Conservation (phyloP, 2,329 filamentous ascomycete genomes). For the Paecilomyces niveus region DNA sequence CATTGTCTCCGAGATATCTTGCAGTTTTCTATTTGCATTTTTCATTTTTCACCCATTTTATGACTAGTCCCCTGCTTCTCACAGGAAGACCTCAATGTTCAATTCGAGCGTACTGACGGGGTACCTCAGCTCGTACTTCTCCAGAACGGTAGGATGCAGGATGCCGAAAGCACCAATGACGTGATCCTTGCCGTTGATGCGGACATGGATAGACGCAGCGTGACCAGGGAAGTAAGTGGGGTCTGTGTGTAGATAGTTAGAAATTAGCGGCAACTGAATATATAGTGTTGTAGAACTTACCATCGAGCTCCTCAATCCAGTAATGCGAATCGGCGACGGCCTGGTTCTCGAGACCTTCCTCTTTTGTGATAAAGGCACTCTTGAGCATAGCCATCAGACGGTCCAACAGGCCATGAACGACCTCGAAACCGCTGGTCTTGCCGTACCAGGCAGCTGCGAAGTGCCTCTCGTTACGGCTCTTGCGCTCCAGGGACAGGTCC, state of each 20-base stretch:
- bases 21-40: constrained; percentile 1
- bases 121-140: constrained; percentile 88
- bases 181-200: constrained; percentile 63
- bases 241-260: constrained; percentile 39
- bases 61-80: constrained; percentile 5
- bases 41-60: neutral
- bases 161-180: constrained; percentile 89
- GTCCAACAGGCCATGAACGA: constrained; percentile 90
- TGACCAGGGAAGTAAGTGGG: constrained; percentile 88
- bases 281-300: constrained; percentile 30
- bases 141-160: constrained; percentile 83
- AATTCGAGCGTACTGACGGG: constrained; percentile 91
- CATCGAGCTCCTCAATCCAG: constrained; percentile 89
- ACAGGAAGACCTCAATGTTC: constrained; percentile 90
- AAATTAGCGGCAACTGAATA: constrained; percentile 1
- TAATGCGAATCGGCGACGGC: constrained; percentile 62
- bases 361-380: constrained; percentile 68
- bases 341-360: constrained; percentile 60
- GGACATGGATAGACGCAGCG: constrained; percentile 74
- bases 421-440: constrained; percentile 88
- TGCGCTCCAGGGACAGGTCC: constrained; percentile 71
- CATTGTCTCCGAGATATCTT: neutral
- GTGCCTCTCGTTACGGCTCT: constrained; percentile 85
- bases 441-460: constrained; percentile 96
- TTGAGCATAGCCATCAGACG: constrained; percentile 88